Percentiles rank a stretch among this genome's conserved stretches.
Conservation (phyloP, 352 stramenopile genomes). For the Hyphochytrium catenoides region DNA sequence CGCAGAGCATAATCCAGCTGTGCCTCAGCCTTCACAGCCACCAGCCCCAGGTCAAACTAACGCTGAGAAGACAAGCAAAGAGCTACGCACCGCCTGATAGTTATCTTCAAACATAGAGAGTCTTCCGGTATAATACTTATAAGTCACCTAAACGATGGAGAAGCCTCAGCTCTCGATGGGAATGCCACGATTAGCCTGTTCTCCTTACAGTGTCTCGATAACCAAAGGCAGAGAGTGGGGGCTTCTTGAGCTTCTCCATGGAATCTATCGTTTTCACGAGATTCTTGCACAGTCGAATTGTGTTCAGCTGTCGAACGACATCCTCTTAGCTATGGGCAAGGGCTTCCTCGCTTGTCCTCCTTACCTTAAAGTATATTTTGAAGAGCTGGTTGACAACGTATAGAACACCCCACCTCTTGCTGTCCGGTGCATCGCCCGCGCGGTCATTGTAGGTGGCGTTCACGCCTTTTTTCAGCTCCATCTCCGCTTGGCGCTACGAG, state of each 20-base stretch:
- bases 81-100: no score
- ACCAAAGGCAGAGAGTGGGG: constrained; percentile 5
- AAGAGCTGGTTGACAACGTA: constrained; percentile 89
- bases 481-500: no score
- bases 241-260: constrained; percentile 39
- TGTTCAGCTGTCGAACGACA: constrained; percentile 24
- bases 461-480: no score
- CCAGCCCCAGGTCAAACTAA: no score
- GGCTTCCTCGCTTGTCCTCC: constrained; percentile 4
- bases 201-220: not conserved
- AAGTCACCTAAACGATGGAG: constrained; percentile 67
- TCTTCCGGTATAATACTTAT: constrained; percentile 82
- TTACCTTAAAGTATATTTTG: constrained; percentile 86
- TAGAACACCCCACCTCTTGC: constrained; percentile 55
- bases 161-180: constrained; percentile 21
- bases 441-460: no score
- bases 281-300: constrained; percentile 83
- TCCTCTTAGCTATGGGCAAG: not conserved
- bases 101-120: constrained; percentile 93
- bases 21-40: constrained; percentile 72
- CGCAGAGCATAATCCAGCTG: constrained; percentile 79
- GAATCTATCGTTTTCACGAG: constrained; percentile 63
- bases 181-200: constrained; percentile 3
- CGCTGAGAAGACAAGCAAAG: no score
- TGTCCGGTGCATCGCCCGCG: constrained; percentile 33